phyloP scores from a whole-genome alignment of 139 green algal species.

The Spirogloea muscicola region DNA sequence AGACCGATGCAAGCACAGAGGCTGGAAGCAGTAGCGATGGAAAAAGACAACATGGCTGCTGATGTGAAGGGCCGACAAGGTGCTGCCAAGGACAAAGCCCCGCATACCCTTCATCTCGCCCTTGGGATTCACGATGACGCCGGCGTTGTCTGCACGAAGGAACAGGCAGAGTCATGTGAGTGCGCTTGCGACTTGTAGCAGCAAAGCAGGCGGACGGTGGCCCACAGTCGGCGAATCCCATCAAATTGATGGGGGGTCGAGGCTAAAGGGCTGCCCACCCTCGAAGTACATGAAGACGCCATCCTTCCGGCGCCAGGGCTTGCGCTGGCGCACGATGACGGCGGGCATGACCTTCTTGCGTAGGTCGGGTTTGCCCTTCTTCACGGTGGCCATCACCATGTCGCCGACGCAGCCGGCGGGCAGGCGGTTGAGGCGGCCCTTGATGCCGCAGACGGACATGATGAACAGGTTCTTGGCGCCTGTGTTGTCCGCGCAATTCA shows the following conservation, averaged over 20 bases:
- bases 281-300: slow-evolving; percentile 99
- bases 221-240: too few relatives aligned
- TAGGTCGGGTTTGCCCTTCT: slow-evolving; percentile 99
- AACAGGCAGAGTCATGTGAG: too few relatives aligned
- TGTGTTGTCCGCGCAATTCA: slow-evolving; percentile 99
- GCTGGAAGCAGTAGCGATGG: too few relatives aligned
- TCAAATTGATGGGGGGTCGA: too few relatives aligned
- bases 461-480: slow-evolving; percentile 99
- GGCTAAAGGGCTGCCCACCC: slow-evolving; percentile 26
- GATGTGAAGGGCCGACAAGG: too few relatives aligned
- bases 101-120: slow-evolving; percentile 95
- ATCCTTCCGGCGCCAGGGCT: slow-evolving; percentile 97
- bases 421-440: slow-evolving; percentile 92
- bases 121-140: slow-evolving; percentile 98
- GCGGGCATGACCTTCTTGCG: slow-evolving; percentile 96
- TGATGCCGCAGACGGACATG: slow-evolving; percentile 80
- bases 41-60: too few relatives aligned
- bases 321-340: slow-evolving; percentile 95
- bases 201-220: too few relatives aligned
- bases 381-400: slow-evolving; percentile 99
- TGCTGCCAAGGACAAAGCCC: background rate
- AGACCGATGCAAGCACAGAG: too few relatives aligned
- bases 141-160: slow-evolving; percentile 82
- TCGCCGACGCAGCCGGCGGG: slow-evolving; percentile 80
- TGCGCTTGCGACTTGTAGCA: too few relatives aligned